A percentile compares a stretch with the other conserved stretches of the same genome.
Conservation (phyloP, 768 basidiomycete species). For the Trametes cingulata region DNA sequence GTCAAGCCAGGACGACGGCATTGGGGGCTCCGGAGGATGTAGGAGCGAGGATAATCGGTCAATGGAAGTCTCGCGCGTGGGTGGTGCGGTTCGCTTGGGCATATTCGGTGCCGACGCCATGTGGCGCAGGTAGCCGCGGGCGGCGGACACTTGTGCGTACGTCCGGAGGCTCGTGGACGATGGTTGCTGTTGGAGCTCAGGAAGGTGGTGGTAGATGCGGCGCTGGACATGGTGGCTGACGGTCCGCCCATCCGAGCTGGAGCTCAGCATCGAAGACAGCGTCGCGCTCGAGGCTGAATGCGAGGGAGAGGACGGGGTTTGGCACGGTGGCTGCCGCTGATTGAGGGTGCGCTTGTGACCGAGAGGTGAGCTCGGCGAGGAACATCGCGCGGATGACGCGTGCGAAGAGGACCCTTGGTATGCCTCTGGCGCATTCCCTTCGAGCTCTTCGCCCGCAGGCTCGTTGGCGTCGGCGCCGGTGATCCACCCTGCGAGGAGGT, state of each 20-base stretch:
- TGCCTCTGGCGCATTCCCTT: constrained; percentile 10
- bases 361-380: constrained; percentile 22
- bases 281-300: constrained; percentile 21
- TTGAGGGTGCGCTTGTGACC: constrained; percentile 10
- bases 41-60: constrained; percentile 13
- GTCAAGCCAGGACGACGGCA: constrained; percentile 72
- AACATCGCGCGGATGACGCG: neutral
- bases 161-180: constrained; percentile 25
- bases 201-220: constrained; percentile 17
- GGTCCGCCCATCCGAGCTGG: constrained; percentile 13
- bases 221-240: constrained; percentile 21
- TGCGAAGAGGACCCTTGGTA: neutral
- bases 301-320: constrained; percentile 15
- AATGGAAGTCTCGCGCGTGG: constrained; percentile 12
- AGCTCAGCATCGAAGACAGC: constrained; percentile 20
- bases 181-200: constrained; percentile 20
- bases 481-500: constrained; percentile 65
- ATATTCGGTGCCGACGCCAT: constrained; percentile 64
- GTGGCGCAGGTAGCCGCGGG: constrained; percentile 70
- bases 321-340: neutral
- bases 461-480: constrained; percentile 34
- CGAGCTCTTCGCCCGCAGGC: neutral
- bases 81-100: constrained; percentile 22
- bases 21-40: constrained; percentile 42
- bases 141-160: constrained; percentile 41